Base-by-base conservation (phyloP, 805 yeast genomes). In the Saturnispora sanitii region DNA sequence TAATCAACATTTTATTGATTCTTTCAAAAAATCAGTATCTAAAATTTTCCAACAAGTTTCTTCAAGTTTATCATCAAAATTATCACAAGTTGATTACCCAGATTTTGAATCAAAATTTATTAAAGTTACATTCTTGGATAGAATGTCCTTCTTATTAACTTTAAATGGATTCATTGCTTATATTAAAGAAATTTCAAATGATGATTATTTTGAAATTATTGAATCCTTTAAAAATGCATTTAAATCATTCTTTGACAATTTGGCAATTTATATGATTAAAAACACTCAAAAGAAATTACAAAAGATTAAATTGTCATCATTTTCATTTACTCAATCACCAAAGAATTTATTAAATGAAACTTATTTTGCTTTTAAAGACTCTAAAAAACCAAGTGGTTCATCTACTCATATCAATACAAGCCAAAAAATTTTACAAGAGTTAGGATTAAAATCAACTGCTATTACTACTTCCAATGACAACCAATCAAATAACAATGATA, bases 121-220 rank as follows among this genome's bases (percentile, higher is more conserved):
- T 19, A 33, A 43, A 12, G 27, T 41, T 2, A 16, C 40, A 5
- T 38, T 58, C 4, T 37, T 50, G 4, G 52, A 57, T 26, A 58
- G 61, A 12, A 49, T 72, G 25, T 53, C 70, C 0, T 56, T 60
- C n/a, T 43, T 73, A 21, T 37, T 74, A 40, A 64, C 69, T 1
- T 67, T 67, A 36, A 58, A 73, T 12, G 76, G 79, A 0, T 51
- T 76, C 20, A 57, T 73, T 1, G 60, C 77, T 1, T 80, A 80
- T 51, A 67, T 80, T 18, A 82, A 78, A 46, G 75, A 74, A 37
- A 62, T 75, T 4, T 73, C 82, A 2, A 57, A 61, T 0, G 58
- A 57, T 2, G 68, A 71, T 4, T 82, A 70, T 55, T 44, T 56
- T 29, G 58, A 60, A 1, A 55, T 79, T 15, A 45, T 74, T 21